Conservation (phyloP, 2,329 filamentous ascomycete species). For the Penicillium sp. region DNA sequence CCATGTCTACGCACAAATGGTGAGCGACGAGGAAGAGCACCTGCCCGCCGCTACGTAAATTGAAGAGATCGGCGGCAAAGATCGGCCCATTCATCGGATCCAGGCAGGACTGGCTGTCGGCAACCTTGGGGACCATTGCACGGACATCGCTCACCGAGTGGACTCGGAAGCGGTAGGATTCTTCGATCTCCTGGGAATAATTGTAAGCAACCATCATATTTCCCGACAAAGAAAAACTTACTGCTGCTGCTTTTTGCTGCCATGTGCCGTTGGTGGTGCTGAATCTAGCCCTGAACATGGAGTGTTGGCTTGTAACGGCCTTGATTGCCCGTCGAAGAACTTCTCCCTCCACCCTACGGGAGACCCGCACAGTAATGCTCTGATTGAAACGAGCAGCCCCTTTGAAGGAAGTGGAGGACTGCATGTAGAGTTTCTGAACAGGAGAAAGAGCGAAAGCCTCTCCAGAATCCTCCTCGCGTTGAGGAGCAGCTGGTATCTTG, state of each 20-base stretch:
- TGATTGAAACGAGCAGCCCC: slow-evolving; percentile 33
- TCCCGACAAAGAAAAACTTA: slow-evolving; percentile 9
- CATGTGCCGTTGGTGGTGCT: slow-evolving; percentile 22
- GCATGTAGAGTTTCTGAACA: slow-evolving; percentile 35
- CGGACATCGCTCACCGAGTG: slow-evolving; percentile 24
- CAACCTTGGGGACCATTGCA: slow-evolving; percentile 28
- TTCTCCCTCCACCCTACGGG: slow-evolving; percentile 23
- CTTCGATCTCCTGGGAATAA: slow-evolving; percentile 26
- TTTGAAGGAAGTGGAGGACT: slow-evolving; percentile 21
- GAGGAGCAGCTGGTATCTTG: slow-evolving; percentile 12
- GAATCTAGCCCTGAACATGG: slow-evolving; percentile 37
- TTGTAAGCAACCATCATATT: slow-evolving; percentile 6
- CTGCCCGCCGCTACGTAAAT: slow-evolving; percentile 32
- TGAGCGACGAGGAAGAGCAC: slow-evolving; percentile 31
- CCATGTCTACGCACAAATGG: slow-evolving; percentile 32
- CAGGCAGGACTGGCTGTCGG: slow-evolving; percentile 32
- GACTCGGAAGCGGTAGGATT: slow-evolving; percentile 32
- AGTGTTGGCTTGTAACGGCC: slow-evolving; percentile 32
- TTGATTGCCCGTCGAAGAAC: slow-evolving; percentile 27
- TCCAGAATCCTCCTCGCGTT: slow-evolving; percentile 26
- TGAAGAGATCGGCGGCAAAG: slow-evolving; percentile 41
- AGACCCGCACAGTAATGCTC: slow-evolving; percentile 33
- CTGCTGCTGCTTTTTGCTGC: slow-evolving; percentile 28
- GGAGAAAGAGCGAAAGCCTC: slow-evolving; percentile 34
- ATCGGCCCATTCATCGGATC: slow-evolving; percentile 35